Base-by-base conservation (phyloP, 805 yeast species). In the Metschnikowia corniflorae region DNA sequence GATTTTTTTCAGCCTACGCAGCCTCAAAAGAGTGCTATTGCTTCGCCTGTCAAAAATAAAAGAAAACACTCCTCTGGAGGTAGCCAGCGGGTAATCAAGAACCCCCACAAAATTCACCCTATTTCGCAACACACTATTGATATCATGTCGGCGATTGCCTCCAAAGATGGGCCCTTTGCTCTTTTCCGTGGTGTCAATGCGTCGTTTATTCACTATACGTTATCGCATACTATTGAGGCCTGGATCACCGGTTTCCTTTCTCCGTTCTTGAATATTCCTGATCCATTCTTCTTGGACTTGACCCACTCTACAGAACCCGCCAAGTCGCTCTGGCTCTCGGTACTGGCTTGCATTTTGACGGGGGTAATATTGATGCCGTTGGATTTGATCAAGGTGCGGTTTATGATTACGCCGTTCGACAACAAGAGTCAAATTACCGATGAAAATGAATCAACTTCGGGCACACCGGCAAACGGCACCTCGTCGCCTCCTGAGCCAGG, bases 241-340 rank as follows among this genome's bases (percentile, higher is more conserved):
- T 89, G 97, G 97, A 70, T 88, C 31, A 83, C 94, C 0, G 96
- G 96, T 3, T 77, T 89, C 44, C 55, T 88, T 6, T 80, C 96
- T 4, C 93, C 96, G 2, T 63, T 86, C 30, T 58, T 85, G 35
- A 82, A 84, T 14, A 77, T 87, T 20, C 95, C 96, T 0, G 97
- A 89, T 55, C 96, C 96, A 3, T 78, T 80, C 43, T 82, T 87
- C 56, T 80, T 87, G 48, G 95, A 86, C 45, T 71, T 84, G 33
- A 71, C 86, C 15, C 93, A 85, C 51, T 82, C 93, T 8, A 77
- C 88, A 3, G 87, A 82, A 43, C 87, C 94, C 1, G 61, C 76
- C 31, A 66, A 73, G 34, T 78, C 91, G n/a, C 64, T 88, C 7
- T 58, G 77, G 23, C 68, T 87, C 7, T 78, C 87, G 4, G 71